Conservation (phyloP, 2,329 filamentous ascomycete species). For the Fusarium zealandicum region DNA sequence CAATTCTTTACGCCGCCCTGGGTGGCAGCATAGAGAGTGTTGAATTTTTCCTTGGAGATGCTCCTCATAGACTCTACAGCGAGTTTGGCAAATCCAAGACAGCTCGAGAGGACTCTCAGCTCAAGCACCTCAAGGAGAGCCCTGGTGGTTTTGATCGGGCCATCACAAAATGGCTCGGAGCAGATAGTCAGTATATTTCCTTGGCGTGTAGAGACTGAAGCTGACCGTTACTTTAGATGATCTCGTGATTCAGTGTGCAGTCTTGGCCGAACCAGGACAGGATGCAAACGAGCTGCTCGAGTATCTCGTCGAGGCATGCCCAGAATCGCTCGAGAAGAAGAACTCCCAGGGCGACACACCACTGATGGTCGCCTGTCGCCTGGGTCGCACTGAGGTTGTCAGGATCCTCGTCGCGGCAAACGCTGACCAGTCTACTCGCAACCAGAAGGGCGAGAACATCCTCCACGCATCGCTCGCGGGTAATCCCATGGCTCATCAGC, state of each 20-base stretch:
- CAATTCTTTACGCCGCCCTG: constrained; percentile 65
- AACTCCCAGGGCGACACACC: constrained; percentile 68
- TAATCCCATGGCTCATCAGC: constrained; percentile 44
- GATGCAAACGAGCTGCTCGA: constrained; percentile 64
- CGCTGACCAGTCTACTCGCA: constrained; percentile 72
- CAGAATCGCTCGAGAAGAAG: constrained; percentile 68
- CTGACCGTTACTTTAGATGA: constrained; percentile 55
- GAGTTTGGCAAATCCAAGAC: constrained; percentile 69
- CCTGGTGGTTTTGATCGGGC: constrained; percentile 69
- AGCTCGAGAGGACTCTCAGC: constrained; percentile 65
- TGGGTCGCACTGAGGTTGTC: constrained; percentile 61
- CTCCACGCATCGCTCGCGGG: constrained; percentile 63
- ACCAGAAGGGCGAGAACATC: constrained; percentile 69
- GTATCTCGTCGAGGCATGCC: constrained; percentile 69
- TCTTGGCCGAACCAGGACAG: constrained; percentile 54
- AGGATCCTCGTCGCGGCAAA: constrained; percentile 71
- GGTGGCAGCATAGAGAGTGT: constrained; percentile 69
- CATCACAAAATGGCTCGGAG: constrained; percentile 67
- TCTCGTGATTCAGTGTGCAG: constrained; percentile 70
- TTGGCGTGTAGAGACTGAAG: not conserved
- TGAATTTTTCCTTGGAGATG: constrained; percentile 80
- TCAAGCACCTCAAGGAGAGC: constrained; percentile 67
- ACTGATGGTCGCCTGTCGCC: constrained; percentile 69
- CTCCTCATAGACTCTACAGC: constrained; percentile 70
- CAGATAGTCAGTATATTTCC: constrained; percentile 59